These are phyloP conservation scores for Gossypioides kirkii DNA, from an alignment of 345 rosid genomes.

Conservation along the genomic window DNA sequence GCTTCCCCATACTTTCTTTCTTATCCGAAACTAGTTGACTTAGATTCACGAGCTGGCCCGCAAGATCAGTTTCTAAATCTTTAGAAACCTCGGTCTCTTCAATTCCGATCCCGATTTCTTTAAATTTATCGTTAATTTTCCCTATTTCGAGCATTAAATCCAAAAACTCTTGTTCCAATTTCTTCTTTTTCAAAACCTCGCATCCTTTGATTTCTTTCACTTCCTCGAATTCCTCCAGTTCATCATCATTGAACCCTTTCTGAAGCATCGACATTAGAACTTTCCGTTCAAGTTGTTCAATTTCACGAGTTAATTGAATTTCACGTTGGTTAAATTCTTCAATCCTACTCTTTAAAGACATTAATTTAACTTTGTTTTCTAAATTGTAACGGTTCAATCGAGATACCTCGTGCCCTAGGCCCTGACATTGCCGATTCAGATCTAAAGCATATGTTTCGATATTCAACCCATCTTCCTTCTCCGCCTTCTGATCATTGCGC, in stretches of 20 bases:
- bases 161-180: neutral
- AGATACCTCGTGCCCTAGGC: constrained; percentile 9
- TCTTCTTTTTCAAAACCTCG: neutral
- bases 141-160: neutral
- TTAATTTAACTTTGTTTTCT: neutral
- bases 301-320: neutral
- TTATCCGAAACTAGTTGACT: neutral
- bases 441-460: neutral
- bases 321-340: constrained; percentile 1
- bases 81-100: neutral
- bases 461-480: neutral
- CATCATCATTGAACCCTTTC: neutral
- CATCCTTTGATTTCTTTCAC: neutral
- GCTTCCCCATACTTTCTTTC: neutral
- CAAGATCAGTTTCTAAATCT: neutral
- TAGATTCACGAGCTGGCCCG: neutral
- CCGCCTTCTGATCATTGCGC: neutral
- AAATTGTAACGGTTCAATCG: neutral
- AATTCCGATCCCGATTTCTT: neutral
- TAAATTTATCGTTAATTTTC: neutral
- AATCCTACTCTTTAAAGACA: constrained; percentile 3
- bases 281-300: constrained; percentile 7
- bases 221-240: neutral
- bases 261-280: neutral
- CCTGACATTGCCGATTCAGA: neutral